Evolutionary conservation across 2,329 filamentous ascomycete genomes (phyloP).

Genomic region (Aspergillus piperis): DNA sequence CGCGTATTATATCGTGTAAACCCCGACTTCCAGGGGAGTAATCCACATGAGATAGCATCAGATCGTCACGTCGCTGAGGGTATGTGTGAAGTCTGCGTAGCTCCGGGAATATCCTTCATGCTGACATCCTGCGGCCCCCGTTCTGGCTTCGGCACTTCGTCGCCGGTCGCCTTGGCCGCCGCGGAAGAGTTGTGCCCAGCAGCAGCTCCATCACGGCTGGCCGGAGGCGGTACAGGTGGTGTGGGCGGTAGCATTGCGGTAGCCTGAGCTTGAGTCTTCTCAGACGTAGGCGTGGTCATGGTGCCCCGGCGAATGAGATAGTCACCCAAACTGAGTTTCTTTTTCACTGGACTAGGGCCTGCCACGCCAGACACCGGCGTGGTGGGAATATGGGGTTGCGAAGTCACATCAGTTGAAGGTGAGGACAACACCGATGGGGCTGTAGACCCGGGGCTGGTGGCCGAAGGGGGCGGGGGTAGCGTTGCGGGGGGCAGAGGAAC

Average conservation of each 20-base stretch:
- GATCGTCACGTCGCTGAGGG: constrained; percentile 30
- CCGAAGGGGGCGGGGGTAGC: constrained; percentile 22
- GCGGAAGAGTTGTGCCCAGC: constrained; percentile 13
- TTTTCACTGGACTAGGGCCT: constrained; percentile 52
- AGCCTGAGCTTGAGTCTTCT: constrained; percentile 40
- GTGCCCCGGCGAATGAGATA: constrained; percentile 49
- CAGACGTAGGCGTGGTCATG: constrained; percentile 41
- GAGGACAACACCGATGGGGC: constrained; percentile 34
- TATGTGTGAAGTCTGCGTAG: constrained; percentile 29
- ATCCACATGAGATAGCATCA: constrained; percentile 8
- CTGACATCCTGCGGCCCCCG: constrained; percentile 29
- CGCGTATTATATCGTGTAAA: background rate
- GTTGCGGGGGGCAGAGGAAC: constrained; percentile 32
- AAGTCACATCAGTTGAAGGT: constrained; percentile 28
- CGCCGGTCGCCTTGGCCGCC: constrained; percentile 10
- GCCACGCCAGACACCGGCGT: constrained; percentile 33
- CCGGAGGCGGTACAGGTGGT: constrained; percentile 22
- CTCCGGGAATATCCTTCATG: constrained; percentile 36
- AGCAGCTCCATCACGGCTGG: constrained; percentile 17
- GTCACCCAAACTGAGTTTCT: constrained; percentile 54
- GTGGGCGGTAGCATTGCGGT: constrained; percentile 29
- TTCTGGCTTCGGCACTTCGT: constrained; percentile 13
- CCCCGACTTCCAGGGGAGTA: constrained; percentile 2
- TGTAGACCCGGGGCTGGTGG: constrained; percentile 32
- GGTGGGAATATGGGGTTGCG: constrained; percentile 24